phyloP scores from a whole-genome alignment of 495 filamentous ascomycete genomes.

The Parathielavia appendiculata region DNA sequence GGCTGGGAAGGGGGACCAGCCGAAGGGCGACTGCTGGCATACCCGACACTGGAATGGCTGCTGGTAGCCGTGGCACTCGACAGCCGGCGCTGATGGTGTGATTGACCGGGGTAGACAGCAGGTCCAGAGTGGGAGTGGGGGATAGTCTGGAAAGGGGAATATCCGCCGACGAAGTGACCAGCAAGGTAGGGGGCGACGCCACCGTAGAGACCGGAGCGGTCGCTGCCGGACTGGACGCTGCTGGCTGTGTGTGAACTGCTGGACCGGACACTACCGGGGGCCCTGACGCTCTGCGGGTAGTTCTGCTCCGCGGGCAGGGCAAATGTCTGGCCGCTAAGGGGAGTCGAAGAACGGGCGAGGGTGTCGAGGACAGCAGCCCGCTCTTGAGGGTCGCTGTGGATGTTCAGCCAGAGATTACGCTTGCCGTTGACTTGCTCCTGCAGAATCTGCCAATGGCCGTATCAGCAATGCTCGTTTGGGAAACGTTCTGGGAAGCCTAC shows the following conservation, averaged over 20 bases:
- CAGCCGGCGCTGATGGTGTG: neutral
- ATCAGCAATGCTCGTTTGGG: neutral
- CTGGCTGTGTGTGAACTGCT: neutral
- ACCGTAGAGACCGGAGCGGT: neutral
- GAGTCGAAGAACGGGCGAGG: slow-evolving; percentile 4
- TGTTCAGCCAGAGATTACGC: slow-evolving; percentile 24
- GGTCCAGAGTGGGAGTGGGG: neutral
- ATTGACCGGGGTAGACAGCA: neutral
- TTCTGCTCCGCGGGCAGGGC: neutral
- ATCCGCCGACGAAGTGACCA: neutral
- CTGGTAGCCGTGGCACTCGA: neutral
- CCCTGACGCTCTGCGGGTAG: neutral
- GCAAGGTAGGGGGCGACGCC: neutral
- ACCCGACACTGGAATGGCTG: neutral
- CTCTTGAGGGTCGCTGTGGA: slow-evolving; percentile 22
- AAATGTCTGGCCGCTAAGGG: slow-evolving; percentile 1
- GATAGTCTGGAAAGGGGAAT: neutral
- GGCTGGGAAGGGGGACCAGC: neutral
- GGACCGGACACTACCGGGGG: neutral
- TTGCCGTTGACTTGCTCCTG: slow-evolving; percentile 25
- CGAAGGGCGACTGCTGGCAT: neutral
- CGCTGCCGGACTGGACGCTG: neutral
- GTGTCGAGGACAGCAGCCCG: slow-evolving; percentile 3
- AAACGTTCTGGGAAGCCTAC: too few species aligned
- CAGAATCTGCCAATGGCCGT: slow-evolving; percentile 2